phyloP scores from a whole-genome alignment of 257 asterid species.

The Agastache rugosa region DNA sequence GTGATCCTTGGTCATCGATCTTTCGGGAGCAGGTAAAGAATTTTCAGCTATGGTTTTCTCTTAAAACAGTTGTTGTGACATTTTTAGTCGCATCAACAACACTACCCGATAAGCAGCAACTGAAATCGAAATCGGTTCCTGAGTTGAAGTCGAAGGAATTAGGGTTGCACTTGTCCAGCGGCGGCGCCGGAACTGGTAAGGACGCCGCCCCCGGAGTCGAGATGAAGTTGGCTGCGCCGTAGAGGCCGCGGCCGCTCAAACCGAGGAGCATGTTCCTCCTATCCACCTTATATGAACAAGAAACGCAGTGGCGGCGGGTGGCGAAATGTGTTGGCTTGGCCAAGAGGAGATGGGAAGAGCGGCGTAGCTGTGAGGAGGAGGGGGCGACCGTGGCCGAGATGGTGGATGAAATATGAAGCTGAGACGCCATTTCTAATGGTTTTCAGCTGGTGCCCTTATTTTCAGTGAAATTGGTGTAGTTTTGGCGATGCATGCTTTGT shows the following conservation, averaged over 20 bases:
- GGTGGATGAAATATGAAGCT: background rate
- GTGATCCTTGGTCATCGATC: no score
- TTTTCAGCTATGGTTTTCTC: no score
- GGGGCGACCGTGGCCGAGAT: background rate
- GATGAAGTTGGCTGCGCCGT: slow-evolving; percentile 38
- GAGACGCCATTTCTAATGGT: no score
- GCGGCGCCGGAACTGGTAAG: slow-evolving; percentile 30
- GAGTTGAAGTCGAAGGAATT: slow-evolving; percentile 1
- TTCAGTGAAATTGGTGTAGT: no score
- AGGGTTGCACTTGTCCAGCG: slow-evolving; percentile 36
- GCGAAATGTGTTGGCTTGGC: slow-evolving; percentile 37
- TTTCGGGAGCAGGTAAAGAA: no score
- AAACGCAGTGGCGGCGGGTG: background rate
- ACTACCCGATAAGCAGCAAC: slow-evolving; percentile 35
- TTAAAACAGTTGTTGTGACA: no score
- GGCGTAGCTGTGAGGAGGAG: background rate
- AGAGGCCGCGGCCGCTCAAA: slow-evolving; percentile 52
- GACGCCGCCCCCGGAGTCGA: slow-evolving; percentile 35
- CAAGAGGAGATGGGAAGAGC: slow-evolving; percentile 7
- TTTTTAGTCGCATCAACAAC: no score
- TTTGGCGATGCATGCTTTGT: no score
- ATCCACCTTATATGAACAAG: slow-evolving; percentile 31
- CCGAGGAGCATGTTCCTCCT: slow-evolving; percentile 50
- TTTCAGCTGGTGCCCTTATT: no score
- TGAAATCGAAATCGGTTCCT: background rate